These are phyloP conservation scores for Asparagopsis taxiformis DNA, from an alignment of 31 red algal species.

Conservation along the genomic window DNA sequence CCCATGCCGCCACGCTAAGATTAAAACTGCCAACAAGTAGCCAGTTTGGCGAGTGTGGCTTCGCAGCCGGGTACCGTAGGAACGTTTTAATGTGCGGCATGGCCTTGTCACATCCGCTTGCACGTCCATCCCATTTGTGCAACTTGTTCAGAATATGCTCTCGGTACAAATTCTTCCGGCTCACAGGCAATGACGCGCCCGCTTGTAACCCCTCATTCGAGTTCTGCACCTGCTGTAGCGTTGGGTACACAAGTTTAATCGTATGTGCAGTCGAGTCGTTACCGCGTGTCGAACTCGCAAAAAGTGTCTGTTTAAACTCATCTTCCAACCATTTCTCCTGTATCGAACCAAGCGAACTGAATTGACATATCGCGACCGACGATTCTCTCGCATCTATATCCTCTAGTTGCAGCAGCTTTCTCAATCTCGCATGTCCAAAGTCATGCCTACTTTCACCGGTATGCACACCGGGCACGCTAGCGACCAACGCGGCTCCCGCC, in stretches of 20 bases:
- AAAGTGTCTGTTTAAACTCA: slow-evolving; percentile 57
- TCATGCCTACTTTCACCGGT: background rate
- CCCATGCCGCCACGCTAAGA: slow-evolving; percentile 89
- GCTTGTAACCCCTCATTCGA: slow-evolving; percentile 65
- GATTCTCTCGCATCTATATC: background rate
- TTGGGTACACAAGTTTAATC: slow-evolving; percentile 60
- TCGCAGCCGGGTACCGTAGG: slow-evolving; percentile 27
- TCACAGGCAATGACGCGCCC: slow-evolving; percentile 68
- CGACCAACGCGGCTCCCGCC: slow-evolving; percentile 75
- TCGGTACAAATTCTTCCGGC: slow-evolving; percentile 44
- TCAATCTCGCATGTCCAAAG: slow-evolving; percentile 65
- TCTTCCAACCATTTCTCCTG: slow-evolving; percentile 57
- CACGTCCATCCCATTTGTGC: slow-evolving; percentile 51
- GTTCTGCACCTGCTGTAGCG: slow-evolving; percentile 51
- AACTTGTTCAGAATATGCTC: slow-evolving; percentile 49
- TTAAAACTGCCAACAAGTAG: slow-evolving; percentile 84
- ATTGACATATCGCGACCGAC: slow-evolving; percentile 62
- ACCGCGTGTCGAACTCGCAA: slow-evolving; percentile 11
- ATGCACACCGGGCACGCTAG: slow-evolving; percentile 81
- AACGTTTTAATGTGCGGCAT: slow-evolving; percentile 97
- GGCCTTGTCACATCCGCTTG: slow-evolving; percentile 22
- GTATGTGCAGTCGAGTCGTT: background rate
- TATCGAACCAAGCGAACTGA: slow-evolving; percentile 74
- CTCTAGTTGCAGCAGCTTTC: slow-evolving; percentile 34
- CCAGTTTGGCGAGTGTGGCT: slow-evolving; percentile 33